Conservation (phyloP, 1,284 basidiomycete genomes). For the Puccinia coronata region DNA sequence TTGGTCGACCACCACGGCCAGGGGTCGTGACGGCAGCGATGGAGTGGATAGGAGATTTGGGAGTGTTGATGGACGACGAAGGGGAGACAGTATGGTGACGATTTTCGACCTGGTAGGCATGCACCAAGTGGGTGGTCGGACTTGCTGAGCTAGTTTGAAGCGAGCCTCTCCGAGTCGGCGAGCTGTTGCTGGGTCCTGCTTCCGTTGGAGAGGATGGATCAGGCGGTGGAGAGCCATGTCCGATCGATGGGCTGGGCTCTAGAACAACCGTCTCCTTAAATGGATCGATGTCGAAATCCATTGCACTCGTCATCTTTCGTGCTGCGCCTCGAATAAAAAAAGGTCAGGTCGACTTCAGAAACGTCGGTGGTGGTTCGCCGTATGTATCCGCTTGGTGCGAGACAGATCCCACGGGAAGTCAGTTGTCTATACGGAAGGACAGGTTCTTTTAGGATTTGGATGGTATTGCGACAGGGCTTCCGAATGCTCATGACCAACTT, state of each 20-base stretch:
- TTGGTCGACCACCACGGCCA: constrained; percentile 42
- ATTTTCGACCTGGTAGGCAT: constrained; percentile 32
- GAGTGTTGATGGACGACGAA: background rate
- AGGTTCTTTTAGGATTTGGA: too few relatives aligned
- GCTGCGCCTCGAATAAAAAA: too few relatives aligned
- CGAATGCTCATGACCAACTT: too few relatives aligned
- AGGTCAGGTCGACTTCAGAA: background rate
- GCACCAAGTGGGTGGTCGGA: constrained; percentile 10
- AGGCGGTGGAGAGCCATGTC: background rate
- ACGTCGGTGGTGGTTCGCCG: too few relatives aligned
- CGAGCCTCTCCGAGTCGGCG: constrained; percentile 10
- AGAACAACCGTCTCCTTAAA: constrained; percentile 30
- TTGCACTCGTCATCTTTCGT: background rate
- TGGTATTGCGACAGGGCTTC: too few relatives aligned
- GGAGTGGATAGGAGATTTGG: constrained; percentile 18
- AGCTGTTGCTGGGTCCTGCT: constrained; percentile 5
- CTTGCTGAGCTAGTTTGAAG: constrained; percentile 19
- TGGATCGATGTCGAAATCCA: constrained; percentile 32
- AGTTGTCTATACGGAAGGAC: too few relatives aligned
- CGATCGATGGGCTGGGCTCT: background rate
- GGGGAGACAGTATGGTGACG: constrained; percentile 14
- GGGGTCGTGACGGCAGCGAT: constrained; percentile 42
- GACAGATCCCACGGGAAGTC: too few relatives aligned
- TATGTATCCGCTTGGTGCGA: too few relatives aligned
- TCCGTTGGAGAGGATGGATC: constrained; percentile 20